These are phyloP conservation scores for Penicillium freii DNA, from an alignment of 2,329 filamentous ascomycete species.

Conservation along the genomic window DNA sequence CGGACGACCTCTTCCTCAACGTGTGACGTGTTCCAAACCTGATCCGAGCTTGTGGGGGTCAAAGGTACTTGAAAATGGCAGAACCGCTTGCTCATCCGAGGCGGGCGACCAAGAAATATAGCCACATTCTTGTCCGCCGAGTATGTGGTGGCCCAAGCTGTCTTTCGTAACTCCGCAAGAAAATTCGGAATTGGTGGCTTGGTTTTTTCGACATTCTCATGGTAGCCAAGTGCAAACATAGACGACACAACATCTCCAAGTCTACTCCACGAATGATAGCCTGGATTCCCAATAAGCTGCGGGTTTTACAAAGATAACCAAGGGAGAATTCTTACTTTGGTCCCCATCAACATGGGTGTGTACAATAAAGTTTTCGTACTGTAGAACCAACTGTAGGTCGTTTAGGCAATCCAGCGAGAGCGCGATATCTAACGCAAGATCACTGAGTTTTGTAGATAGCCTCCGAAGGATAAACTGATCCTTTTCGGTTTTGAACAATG, in stretches of 20 bases:
- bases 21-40: constrained; percentile 10
- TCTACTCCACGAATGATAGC: constrained; percentile 48
- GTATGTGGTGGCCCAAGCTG: constrained; percentile 44
- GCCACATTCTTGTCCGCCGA: constrained; percentile 50
- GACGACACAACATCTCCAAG: constrained; percentile 49
- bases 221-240: constrained; percentile 48
- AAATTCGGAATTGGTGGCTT: constrained; percentile 33
- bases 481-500: constrained; percentile 31
- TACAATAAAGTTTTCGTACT: constrained; percentile 50
- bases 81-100: constrained; percentile 43
- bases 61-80: constrained; percentile 39
- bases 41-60: neutral
- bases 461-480: constrained; percentile 27
- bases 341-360: constrained; percentile 47
- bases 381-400: constrained; percentile 46
- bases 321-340: constrained; percentile 38
- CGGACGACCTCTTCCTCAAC: neutral
- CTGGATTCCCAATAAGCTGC: constrained; percentile 23
- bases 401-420: constrained; percentile 40
- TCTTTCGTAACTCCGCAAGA: constrained; percentile 39
- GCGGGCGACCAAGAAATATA: constrained; percentile 50
- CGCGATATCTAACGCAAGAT: constrained; percentile 39
- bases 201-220: constrained; percentile 39
- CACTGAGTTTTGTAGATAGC: constrained; percentile 30
- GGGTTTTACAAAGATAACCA: neutral